phyloP scores from a whole-genome alignment of 2,329 filamentous ascomycete species.

The Xylaria polymorpha region DNA sequence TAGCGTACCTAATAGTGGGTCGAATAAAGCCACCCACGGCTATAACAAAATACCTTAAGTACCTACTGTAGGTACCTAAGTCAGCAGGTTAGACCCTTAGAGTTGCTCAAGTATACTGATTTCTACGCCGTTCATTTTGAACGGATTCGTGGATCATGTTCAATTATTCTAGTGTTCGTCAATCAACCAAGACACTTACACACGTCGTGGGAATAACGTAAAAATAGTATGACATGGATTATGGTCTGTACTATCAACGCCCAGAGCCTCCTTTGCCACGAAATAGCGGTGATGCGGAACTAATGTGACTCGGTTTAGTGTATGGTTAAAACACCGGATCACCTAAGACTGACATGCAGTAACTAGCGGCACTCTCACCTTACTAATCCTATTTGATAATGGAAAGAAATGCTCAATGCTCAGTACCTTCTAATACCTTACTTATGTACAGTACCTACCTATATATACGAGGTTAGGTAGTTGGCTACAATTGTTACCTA shows the following conservation, averaged over 20 bases:
- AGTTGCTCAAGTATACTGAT: too few relatives aligned
- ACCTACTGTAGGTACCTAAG: too few relatives aligned
- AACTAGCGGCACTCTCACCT: neutral
- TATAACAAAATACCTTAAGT: too few relatives aligned
- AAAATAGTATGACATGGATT: neutral
- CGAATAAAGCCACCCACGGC: neutral
- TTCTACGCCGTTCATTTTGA: too few relatives aligned
- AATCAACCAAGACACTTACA: too few relatives aligned
- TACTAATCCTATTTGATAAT: neutral
- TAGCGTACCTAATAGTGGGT: neutral
- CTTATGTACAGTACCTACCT: too few relatives aligned
- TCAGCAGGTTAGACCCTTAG: too few relatives aligned
- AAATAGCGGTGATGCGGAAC: neutral
- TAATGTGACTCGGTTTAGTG: neutral
- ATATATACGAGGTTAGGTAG: neutral
- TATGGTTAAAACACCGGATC: neutral
- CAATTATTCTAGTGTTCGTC: too few relatives aligned
- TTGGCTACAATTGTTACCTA: neutral
- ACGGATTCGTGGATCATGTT: too few relatives aligned
- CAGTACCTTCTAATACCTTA: too few relatives aligned
- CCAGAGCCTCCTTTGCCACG: neutral
- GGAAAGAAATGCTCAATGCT: neutral
- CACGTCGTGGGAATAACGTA: neutral
- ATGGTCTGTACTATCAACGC: neutral
- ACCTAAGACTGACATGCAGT: constrained; percentile 14